Percentiles rank a stretch among this genome's conserved stretches.
These are phyloP conservation scores for Hysterangium stoloniferum DNA, from an alignment of 768 basidiomycete genomes.

Conservation along the genomic window DNA sequence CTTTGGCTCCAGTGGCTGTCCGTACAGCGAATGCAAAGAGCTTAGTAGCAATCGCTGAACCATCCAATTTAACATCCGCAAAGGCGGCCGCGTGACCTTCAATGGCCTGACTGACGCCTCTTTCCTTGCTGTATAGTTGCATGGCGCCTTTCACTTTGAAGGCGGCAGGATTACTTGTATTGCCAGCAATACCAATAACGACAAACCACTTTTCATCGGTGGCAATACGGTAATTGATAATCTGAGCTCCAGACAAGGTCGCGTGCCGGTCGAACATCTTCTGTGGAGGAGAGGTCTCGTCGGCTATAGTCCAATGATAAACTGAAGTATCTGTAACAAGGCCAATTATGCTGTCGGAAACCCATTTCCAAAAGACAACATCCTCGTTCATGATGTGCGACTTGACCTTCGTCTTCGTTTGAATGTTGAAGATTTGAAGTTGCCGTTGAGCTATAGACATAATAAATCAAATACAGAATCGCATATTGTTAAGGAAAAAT, in stretches of 20 bases:
- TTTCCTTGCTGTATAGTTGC: slow-evolving; percentile 91
- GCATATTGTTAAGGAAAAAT: slow-evolving; percentile 18
- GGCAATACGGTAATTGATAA: slow-evolving; percentile 95
- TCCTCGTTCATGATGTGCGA: slow-evolving; percentile 92
- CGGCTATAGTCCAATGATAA: slow-evolving; percentile 80
- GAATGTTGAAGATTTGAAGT: slow-evolving; percentile 96
- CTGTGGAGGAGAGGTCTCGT: slow-evolving; percentile 70
- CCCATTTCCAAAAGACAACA: slow-evolving; percentile 98
- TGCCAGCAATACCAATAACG: slow-evolving; percentile 89
- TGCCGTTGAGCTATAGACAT: slow-evolving; percentile 70
- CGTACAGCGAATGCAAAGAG: slow-evolving; percentile 93
- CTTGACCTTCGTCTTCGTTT: slow-evolving; percentile 95
- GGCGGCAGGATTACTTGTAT: slow-evolving; percentile 84
- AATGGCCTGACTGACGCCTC: slow-evolving; percentile 93
- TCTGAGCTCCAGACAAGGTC: slow-evolving; percentile 89
- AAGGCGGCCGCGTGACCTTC: slow-evolving; percentile 98
- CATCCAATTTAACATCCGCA: slow-evolving; percentile 85
- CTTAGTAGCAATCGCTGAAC: slow-evolving; percentile 77
- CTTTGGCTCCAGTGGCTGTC: slow-evolving; percentile 97
- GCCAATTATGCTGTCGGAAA: slow-evolving; percentile 83
- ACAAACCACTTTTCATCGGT: slow-evolving; percentile 97
- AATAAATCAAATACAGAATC: slow-evolving; percentile 12
- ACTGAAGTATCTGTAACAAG: slow-evolving; percentile 93
- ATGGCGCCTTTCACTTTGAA: slow-evolving; percentile 99
- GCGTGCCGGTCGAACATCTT: slow-evolving; percentile 97